Evolutionary conservation across 176 grass and related monocot genomes (phyloP).

Genomic region (Aegilops umbellulata): DNA sequence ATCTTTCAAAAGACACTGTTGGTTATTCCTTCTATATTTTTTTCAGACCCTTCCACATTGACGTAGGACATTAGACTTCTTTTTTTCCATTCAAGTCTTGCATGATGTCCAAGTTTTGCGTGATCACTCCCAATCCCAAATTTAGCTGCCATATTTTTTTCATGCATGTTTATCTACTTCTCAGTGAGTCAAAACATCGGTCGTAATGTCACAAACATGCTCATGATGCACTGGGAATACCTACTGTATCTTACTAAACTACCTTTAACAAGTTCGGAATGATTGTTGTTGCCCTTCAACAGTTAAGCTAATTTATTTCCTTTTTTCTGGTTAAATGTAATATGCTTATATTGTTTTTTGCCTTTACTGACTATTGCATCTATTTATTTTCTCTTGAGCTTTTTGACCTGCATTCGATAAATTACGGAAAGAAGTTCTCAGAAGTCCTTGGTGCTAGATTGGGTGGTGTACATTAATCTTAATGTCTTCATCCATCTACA

Average conservation of each 20-base stretch:
- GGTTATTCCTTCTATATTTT: background rate
- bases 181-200: background rate
- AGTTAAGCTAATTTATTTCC: constrained; percentile 2
- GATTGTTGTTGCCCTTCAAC: background rate
- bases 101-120: background rate
- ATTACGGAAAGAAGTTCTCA: background rate
- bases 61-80: background rate
- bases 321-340: constrained; percentile 6
- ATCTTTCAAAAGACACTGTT: background rate
- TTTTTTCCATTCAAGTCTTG: background rate
- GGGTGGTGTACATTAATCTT: background rate
- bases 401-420: background rate
- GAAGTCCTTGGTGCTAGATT: background rate
- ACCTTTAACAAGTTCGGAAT: background rate
- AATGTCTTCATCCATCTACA: background rate
- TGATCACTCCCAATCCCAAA: background rate
- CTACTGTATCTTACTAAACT: background rate
- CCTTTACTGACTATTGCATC: background rate
- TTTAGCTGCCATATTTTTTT: background rate
- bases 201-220: background rate
- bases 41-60: background rate
- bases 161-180: constrained; percentile 5
- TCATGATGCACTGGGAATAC: background rate
- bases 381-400: constrained; percentile 15
- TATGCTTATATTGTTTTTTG: background rate